A percentile compares a stretch with the other conserved stretches of the same genome.
Conservation (phyloP, 2,329 filamentous ascomycete species). For the Lachnellula subtilissima region DNA sequence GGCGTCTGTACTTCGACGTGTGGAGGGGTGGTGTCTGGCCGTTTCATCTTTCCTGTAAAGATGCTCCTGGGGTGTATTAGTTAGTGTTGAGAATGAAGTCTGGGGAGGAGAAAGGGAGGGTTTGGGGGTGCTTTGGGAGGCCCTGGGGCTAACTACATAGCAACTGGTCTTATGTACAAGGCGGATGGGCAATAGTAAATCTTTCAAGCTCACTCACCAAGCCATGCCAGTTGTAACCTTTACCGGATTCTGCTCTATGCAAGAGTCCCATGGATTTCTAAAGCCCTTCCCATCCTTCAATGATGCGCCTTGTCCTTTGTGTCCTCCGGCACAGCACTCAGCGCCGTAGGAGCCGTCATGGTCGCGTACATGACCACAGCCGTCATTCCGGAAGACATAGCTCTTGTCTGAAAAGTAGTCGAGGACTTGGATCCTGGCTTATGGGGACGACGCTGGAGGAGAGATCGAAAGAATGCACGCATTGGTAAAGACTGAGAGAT, state of each 20-base stretch:
- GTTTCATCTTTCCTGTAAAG: conserved; percentile 21
- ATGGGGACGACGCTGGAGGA: conserved; percentile 21
- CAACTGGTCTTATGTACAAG: not conserved
- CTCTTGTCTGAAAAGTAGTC: conserved; percentile 9
- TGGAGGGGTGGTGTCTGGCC: conserved; percentile 56
- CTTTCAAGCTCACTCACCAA: conserved; percentile 33
- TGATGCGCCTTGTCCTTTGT: conserved; percentile 45
- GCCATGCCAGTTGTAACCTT: conserved; percentile 36
- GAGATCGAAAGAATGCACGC: conserved; percentile 39
- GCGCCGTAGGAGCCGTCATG: conserved; percentile 20
- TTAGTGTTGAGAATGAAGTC: too few species aligned
- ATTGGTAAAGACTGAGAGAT: conserved; percentile 35
- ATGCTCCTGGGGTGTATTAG: conserved; percentile 8
- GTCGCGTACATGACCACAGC: conserved; percentile 24
- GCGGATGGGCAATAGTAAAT: not conserved
- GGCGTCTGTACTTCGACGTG: conserved; percentile 57
- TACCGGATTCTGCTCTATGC: conserved; percentile 32
- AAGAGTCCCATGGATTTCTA: conserved; percentile 54
- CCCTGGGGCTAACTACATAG: not conserved
- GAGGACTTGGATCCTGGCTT: not conserved
- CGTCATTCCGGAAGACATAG: conserved; percentile 20
- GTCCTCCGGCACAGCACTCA: conserved; percentile 28
- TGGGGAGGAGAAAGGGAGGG: too few species aligned
- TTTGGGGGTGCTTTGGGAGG: not conserved
- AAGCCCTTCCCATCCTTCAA: conserved; percentile 49